phyloP scores from a whole-genome alignment of 352 stramenopile species.

The Pilasporangium apinafurcum region DNA sequence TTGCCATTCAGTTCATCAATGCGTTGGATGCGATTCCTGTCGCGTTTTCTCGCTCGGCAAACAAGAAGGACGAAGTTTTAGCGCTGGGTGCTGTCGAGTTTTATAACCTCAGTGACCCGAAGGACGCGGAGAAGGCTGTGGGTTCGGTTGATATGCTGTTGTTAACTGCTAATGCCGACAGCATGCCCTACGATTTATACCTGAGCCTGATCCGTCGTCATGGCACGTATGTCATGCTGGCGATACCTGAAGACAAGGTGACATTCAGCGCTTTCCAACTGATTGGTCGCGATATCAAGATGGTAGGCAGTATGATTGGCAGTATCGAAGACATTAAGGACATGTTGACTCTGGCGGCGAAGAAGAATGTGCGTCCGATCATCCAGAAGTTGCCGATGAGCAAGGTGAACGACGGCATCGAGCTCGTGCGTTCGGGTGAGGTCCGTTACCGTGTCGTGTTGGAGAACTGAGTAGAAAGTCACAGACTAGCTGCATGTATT shows the following conservation, averaged over 20 bases:
- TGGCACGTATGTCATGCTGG: conserved; percentile 54
- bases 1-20: conserved; percentile 80
- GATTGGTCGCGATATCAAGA: conserved; percentile 24
- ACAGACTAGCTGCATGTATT: too few relatives aligned
- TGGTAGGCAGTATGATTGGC: conserved; percentile 62
- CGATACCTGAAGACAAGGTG: conserved; percentile 44
- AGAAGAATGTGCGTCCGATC: conserved; percentile 59
- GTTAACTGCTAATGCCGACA: conserved; percentile 45
- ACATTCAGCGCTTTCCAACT: conserved; percentile 36
- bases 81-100: conserved; percentile 63
- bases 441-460: conserved; percentile 39
- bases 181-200: conserved; percentile 39
- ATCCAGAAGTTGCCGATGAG: conserved; percentile 43
- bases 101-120: conserved; percentile 29
- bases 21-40: conserved; percentile 51
- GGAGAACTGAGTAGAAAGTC: too few relatives aligned
- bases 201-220: conserved; percentile 32
- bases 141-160: conserved; percentile 56
- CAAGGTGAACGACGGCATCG: conserved; percentile 28
- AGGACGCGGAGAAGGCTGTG: conserved; percentile 12
- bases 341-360: conserved; percentile 77
- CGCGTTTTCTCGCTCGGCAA: conserved; percentile 53
- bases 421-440: conserved; percentile 27
- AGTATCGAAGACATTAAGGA: conserved; percentile 58
- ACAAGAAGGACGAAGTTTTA: conserved; percentile 46